Base-by-base conservation (phyloP, 106 monocot species). In the Hemerocallis citrina region DNA sequence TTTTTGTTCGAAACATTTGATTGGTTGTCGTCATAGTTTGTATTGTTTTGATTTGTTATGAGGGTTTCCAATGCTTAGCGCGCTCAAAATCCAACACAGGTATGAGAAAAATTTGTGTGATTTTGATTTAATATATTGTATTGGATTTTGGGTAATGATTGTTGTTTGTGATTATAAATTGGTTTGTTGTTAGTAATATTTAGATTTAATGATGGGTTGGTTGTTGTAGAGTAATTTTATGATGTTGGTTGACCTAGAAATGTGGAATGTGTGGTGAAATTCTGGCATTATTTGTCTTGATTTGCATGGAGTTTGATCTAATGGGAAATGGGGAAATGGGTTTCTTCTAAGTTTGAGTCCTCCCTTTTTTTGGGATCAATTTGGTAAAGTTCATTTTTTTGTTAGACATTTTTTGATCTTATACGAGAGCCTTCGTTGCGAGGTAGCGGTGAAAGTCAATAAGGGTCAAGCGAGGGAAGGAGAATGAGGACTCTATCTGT, bases 71-170 rank as follows among this genome's bases (percentile, higher is more conserved):
- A 58, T 58, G 57, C 36, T 58, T 37, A 34, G 57, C 36, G 35
- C 34, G 57, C 57, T 58, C 16, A 58, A 20, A 58, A 58, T 21
- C 30, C 57, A 23, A 56, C 56, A 16, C 19, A 58, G 57, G 57
- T 58, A 37, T 5, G 13, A 9, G n/a, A 6, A n/a, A n/a, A n/a
- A n/a, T n/a, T n/a, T 56, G 6, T 56, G 15, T 56, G 4, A 32
- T 34, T 31, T 34, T 16, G 8, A 14, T 16, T 19, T 58, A 22
- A 2, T 20, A 23, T 35, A n/a, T 34, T 58, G 19, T 2, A 15
- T 34, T 34, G 16, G 9, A 21, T 7, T 1, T 32, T 56, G 31
- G 14, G 7, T 9, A 34, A 32, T 6, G 7, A 4, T 55, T 55
- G 1, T 6, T 33, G 32, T 33, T 33, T 33, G 4, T 15, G n/a